phyloP scores from a whole-genome alignment of 2,329 filamentous ascomycete species.

The Colletotrichum lindemuthianum region DNA sequence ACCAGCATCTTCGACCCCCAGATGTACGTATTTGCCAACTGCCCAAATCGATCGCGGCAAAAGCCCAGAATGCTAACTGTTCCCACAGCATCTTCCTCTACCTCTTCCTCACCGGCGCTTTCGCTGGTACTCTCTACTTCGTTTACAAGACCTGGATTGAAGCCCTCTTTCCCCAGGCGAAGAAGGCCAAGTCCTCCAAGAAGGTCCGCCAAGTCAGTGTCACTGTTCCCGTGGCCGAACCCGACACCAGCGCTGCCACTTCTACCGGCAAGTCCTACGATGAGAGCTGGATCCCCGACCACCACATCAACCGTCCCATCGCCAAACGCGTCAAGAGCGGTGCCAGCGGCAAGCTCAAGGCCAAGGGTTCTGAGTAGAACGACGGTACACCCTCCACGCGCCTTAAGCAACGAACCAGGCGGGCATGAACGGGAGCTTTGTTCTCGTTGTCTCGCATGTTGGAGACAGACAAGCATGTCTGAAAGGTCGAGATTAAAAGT shows the following conservation, averaged over 20 bases:
- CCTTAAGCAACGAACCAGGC: conserved; percentile 16
- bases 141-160: conserved; percentile 99
- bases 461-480: not conserved
- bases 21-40: conserved; percentile 71
- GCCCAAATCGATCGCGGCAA: not conserved
- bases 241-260: conserved; percentile 75
- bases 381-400: conserved; percentile 1
- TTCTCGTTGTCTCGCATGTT: not conserved
- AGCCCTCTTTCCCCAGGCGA: conserved; percentile 91
- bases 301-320: conserved; percentile 87
- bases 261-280: conserved; percentile 81
- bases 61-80: conserved; percentile 58
- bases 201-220: conserved; percentile 75
- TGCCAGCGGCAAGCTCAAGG: conserved; percentile 53
- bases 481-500: not conserved
- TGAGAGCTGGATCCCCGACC: conserved; percentile 91
- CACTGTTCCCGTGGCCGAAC: conserved; percentile 71
- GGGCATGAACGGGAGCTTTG: conserved; percentile 4
- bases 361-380: conserved; percentile 33
- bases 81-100: conserved; percentile 90
- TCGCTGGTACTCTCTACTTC: conserved; percentile 87
- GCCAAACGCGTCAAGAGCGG: conserved; percentile 73
- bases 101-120: conserved; percentile 83
- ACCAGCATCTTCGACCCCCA: conserved; percentile 94
- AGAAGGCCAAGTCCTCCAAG: conserved; percentile 69